These are phyloP conservation scores for Fusarium sp. DNA, from an alignment of 2,329 filamentous ascomycete genomes.

Conservation along the genomic window DNA sequence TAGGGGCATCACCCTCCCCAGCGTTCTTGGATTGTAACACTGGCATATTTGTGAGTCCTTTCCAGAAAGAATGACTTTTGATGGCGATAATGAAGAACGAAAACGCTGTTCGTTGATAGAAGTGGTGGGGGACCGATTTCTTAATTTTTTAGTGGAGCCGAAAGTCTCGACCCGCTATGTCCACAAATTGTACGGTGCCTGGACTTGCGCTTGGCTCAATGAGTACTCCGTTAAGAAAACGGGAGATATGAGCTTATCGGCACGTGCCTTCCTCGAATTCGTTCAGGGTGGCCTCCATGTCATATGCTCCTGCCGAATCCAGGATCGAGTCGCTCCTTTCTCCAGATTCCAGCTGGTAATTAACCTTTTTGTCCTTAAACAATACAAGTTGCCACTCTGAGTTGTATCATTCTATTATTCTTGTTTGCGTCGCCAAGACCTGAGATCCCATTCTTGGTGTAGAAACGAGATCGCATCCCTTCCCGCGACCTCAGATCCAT, in stretches of 20 bases:
- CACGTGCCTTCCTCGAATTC: slow-evolving; percentile 42
- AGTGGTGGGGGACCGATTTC: slow-evolving; percentile 47
- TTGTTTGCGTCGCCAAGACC: slow-evolving; percentile 6
- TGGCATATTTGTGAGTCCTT: slow-evolving; percentile 61
- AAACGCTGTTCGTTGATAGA: slow-evolving; percentile 42
- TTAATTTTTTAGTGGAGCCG: slow-evolving; percentile 50
- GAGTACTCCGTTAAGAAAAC: slow-evolving; percentile 14
- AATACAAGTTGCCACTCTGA: slow-evolving; percentile 38
- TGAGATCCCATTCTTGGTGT: slow-evolving; percentile 9
- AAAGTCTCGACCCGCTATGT: slow-evolving; percentile 22
- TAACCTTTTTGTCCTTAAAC: slow-evolving; percentile 36
- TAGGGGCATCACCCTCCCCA: slow-evolving; percentile 72
- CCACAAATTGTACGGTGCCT: slow-evolving; percentile 19
- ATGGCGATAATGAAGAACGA: slow-evolving; percentile 27
- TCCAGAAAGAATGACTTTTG: slow-evolving; percentile 28
- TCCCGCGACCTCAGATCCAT: slow-evolving; percentile 23
- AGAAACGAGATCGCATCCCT: slow-evolving; percentile 19
- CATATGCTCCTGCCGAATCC: slow-evolving; percentile 49
- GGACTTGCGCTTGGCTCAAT: slow-evolving; percentile 18
- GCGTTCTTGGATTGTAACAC: slow-evolving; percentile 61
- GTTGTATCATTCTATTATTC: slow-evolving; percentile 23
- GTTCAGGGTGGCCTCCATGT: slow-evolving; percentile 42
- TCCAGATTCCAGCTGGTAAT: slow-evolving; percentile 36
- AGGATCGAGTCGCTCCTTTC: slow-evolving; percentile 49
- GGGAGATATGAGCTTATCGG: slow-evolving; percentile 41